A percentile compares a stretch with the other conserved stretches of the same genome.
These are phyloP conservation scores for Panicum virgatum DNA, from an alignment of 202 grass and related monocot genomes.

Conservation along the genomic window DNA sequence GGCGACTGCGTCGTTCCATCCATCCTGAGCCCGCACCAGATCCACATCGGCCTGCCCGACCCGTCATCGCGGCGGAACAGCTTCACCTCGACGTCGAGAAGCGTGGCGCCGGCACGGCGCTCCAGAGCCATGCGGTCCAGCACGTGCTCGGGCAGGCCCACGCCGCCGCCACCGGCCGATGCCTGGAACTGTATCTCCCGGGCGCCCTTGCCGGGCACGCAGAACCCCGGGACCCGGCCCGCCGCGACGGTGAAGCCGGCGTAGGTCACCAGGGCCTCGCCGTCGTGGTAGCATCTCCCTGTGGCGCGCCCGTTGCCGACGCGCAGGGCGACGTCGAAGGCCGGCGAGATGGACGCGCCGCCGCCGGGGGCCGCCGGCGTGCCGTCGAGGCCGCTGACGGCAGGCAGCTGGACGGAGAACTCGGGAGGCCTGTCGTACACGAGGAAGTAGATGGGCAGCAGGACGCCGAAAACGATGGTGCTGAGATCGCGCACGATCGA, in stretches of 20 bases:
- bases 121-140: slow-evolving; percentile 7
- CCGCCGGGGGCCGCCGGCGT: neutral
- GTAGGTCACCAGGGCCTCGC: slow-evolving; percentile 28
- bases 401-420: slow-evolving; percentile 10
- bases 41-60: slow-evolving; percentile 28
- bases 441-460: neutral
- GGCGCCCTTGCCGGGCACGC: neutral
- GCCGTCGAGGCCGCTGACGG: neutral
- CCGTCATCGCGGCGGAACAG: slow-evolving; percentile 21
- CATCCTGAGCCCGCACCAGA: slow-evolving; percentile 17
- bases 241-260: slow-evolving; percentile 15
- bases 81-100: slow-evolving; percentile 22
- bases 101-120: neutral
- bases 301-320: neutral
- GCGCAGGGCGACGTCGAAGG: slow-evolving; percentile 5
- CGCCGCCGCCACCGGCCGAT: neutral
- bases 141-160: slow-evolving; percentile 1
- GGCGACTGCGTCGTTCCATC: neutral
- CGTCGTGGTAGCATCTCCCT: slow-evolving; percentile 6
- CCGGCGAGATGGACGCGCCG: neutral
- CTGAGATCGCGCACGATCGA: neutral
- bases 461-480: neutral
- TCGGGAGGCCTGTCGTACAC: neutral
- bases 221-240: slow-evolving; percentile 33
- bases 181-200: neutral